These are phyloP conservation scores for Tricholoma matsutake DNA, from an alignment of 768 basidiomycete species.

Conservation along the genomic window DNA sequence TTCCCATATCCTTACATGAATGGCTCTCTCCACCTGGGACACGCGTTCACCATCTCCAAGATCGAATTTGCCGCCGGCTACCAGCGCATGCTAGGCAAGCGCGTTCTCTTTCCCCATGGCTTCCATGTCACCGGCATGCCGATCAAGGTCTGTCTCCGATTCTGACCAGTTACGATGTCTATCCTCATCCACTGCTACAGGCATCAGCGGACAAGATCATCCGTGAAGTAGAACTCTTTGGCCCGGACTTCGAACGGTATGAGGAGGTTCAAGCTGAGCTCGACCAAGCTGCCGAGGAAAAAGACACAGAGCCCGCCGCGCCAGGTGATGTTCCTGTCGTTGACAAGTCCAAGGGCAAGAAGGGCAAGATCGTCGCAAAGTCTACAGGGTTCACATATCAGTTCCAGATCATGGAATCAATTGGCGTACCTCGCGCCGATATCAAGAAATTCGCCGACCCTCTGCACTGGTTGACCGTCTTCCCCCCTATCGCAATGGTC, in stretches of 20 bases:
- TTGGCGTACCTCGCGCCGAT: slow-evolving; percentile 82
- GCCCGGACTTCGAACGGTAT: slow-evolving; percentile 79
- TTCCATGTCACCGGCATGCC: slow-evolving; percentile 99
- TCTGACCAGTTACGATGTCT: slow-evolving; percentile 25
- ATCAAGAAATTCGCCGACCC: slow-evolving; percentile 98
- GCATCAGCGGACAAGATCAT: slow-evolving; percentile 97
- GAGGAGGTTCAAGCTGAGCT: slow-evolving; percentile 44
- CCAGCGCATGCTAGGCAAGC: slow-evolving; percentile 92
- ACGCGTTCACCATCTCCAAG: slow-evolving; percentile 98
- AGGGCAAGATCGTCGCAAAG: slow-evolving; percentile 93
- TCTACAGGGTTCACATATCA: slow-evolving; percentile 93
- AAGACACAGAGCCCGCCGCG: slow-evolving; percentile 32
- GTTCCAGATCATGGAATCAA: slow-evolving; percentile 98
- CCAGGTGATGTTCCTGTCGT: slow-evolving; percentile 40
- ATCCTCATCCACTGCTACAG: slow-evolving; percentile 65
- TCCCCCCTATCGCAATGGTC: slow-evolving; percentile 92
- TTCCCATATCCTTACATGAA: slow-evolving; percentile 99
- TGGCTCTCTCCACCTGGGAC: slow-evolving; percentile 93
- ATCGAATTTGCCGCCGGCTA: slow-evolving; percentile 96
- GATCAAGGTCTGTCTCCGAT: slow-evolving; percentile 76
- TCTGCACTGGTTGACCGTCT: slow-evolving; percentile 88
- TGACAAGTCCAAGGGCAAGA: slow-evolving; percentile 81
- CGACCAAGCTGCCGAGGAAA: slow-evolving; percentile 45
- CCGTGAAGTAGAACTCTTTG: slow-evolving; percentile 96
- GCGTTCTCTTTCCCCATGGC: slow-evolving; percentile 94